Percentiles rank a stretch among this genome's conserved stretches.
These are phyloP conservation scores for Neoboletus subvelutipes DNA, from an alignment of 768 basidiomycete species.

Conservation along the genomic window DNA sequence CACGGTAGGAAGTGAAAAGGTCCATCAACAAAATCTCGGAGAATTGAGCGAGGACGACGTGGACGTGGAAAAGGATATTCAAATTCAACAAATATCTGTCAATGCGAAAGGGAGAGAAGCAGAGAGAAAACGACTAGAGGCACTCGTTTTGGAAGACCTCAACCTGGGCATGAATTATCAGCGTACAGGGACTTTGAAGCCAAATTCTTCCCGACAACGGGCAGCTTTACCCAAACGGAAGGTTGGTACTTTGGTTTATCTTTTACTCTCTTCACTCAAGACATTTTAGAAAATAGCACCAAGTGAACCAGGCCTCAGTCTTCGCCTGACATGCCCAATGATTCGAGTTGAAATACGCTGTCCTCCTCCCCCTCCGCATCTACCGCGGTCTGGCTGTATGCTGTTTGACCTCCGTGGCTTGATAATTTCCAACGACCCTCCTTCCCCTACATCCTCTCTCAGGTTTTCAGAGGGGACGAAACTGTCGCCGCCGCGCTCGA, in stretches of 20 bases:
- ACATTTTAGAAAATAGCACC: constrained; percentile 8
- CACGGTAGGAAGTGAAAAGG: neutral
- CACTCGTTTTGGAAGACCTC: constrained; percentile 57
- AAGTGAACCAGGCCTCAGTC: constrained; percentile 10
- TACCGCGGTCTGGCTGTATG: constrained; percentile 65
- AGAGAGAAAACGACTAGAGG: constrained; percentile 45
- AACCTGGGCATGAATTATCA: constrained; percentile 52
- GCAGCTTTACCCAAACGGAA: constrained; percentile 9
- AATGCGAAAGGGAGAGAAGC: constrained; percentile 31
- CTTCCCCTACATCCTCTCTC: constrained; percentile 20
- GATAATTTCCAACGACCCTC: constrained; percentile 34
- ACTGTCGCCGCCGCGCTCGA: neutral
- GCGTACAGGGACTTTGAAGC: constrained; percentile 5
- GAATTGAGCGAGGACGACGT: constrained; percentile 13
- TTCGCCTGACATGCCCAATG: constrained; percentile 48
- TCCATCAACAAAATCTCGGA: constrained; percentile 1
- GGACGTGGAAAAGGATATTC: constrained; percentile 14
- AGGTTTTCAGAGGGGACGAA: constrained; percentile 31
- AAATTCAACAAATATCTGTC: constrained; percentile 26
- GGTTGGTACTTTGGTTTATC: constrained; percentile 11
- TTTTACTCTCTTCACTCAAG: constrained; percentile 5
- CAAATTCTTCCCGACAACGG: constrained; percentile 7
- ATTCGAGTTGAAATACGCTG: constrained; percentile 69
- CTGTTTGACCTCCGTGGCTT: constrained; percentile 63
- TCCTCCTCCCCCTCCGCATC: constrained; percentile 49